phyloP scores from a whole-genome alignment of 768 basidiomycete genomes.

The Saitozyma podzolica region DNA sequence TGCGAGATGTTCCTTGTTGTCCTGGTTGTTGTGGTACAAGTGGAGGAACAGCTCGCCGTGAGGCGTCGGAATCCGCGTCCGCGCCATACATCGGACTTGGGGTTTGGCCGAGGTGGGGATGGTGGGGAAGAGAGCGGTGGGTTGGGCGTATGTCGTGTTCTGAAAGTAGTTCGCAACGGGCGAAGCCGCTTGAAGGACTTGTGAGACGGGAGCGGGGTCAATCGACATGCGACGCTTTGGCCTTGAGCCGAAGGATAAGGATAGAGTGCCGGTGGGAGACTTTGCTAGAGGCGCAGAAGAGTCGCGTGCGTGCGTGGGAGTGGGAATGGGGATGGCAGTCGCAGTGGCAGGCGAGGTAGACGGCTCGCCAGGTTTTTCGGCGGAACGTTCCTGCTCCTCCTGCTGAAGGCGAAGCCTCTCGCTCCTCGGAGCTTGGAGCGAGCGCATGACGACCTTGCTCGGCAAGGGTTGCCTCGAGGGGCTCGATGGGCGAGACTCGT shows the following conservation, averaged over 20 bases:
- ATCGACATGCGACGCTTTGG: constrained; percentile 45
- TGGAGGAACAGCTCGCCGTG: constrained; percentile 92
- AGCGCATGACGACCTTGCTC: constrained; percentile 27
- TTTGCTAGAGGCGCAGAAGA: too few relatives aligned
- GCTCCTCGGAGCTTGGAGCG: constrained; percentile 44
- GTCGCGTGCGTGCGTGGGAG: too few relatives aligned
- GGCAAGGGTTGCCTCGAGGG: constrained; percentile 18
- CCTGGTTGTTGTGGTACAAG: constrained; percentile 88
- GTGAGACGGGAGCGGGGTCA: constrained; percentile 40
- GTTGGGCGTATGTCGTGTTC: constrained; percentile 5
- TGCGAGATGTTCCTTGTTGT: constrained; percentile 92
- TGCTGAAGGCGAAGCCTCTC: constrained; percentile 35
- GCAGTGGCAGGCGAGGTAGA: constrained; percentile 1
- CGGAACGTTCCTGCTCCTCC: constrained; percentile 13
- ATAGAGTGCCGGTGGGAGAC: constrained; percentile 3
- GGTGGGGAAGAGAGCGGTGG: not conserved
- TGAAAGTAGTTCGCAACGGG: constrained; percentile 21
- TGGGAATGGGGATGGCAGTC: too few relatives aligned
- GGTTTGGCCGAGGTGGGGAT: constrained; percentile 44
- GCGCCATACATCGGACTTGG: constrained; percentile 90
- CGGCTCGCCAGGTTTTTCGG: constrained; percentile 3
- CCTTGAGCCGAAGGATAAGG: constrained; percentile 10
- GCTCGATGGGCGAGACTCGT: constrained; percentile 38
- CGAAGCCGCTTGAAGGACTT: constrained; percentile 37
- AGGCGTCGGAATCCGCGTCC: constrained; percentile 94